Evolutionary conservation across 352 stramenopile species (phyloP).

Genomic region (Pythium rishiriense): DNA sequence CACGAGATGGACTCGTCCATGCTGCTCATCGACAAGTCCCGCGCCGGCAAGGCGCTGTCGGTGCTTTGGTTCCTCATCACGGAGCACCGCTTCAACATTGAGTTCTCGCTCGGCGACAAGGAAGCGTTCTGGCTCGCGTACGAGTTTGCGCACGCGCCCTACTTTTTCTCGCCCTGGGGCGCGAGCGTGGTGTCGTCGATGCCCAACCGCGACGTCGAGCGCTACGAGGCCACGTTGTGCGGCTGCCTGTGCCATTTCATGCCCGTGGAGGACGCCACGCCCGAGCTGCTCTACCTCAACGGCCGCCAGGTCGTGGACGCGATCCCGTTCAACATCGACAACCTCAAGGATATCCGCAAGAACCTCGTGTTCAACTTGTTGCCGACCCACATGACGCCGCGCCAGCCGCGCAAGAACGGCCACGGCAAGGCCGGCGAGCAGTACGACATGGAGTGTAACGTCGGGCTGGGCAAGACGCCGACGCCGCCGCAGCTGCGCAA

Average conservation of each 20-base stretch:
- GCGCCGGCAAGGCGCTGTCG: slow-evolving; percentile 42
- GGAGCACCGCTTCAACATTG: slow-evolving; percentile 55
- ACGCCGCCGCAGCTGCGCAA: slow-evolving; percentile 33
- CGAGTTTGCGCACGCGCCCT: slow-evolving; percentile 54
- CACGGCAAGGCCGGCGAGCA: slow-evolving; percentile 31
- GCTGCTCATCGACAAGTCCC: slow-evolving; percentile 50
- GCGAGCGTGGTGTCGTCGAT: slow-evolving; percentile 52
- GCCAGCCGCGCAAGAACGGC: slow-evolving; percentile 30
- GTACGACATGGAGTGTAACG: slow-evolving; percentile 53
- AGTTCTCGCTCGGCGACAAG: slow-evolving; percentile 75
- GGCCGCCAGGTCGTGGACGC: slow-evolving; percentile 53
- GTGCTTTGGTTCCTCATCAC: slow-evolving; percentile 75
- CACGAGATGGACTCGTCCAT: slow-evolving; percentile 72
- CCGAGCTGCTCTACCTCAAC: slow-evolving; percentile 62
- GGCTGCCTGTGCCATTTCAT: slow-evolving; percentile 65
- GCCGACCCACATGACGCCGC: slow-evolving; percentile 51
- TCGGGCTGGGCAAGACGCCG: slow-evolving; percentile 43
- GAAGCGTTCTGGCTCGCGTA: slow-evolving; percentile 78
- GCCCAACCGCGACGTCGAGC: slow-evolving; percentile 54
- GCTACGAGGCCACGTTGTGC: slow-evolving; percentile 59
- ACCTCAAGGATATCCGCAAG: slow-evolving; percentile 27
- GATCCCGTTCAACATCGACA: slow-evolving; percentile 40
- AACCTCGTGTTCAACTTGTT: slow-evolving; percentile 45
- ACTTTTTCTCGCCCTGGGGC: slow-evolving; percentile 73
- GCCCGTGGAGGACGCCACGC: slow-evolving; percentile 24